phyloP scores from a whole-genome alignment of 2,329 filamentous ascomycete species.

The Parastagonospora avenae region DNA sequence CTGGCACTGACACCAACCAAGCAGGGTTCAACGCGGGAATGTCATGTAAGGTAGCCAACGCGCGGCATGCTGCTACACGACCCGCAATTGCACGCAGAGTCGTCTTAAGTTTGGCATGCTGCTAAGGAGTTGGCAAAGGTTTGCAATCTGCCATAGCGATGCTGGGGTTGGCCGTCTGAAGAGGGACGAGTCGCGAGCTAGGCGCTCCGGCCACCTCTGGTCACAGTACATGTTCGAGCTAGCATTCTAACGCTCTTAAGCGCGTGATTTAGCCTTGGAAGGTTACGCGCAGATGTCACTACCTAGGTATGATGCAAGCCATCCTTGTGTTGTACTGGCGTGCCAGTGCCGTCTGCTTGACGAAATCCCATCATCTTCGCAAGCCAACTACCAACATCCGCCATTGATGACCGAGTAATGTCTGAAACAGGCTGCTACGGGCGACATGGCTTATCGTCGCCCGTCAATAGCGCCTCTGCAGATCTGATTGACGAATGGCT shows the following conservation, averaged over 20 bases:
- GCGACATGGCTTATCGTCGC: too few relatives aligned
- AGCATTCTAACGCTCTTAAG: slow-evolving; percentile 1
- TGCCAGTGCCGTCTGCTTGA: too few relatives aligned
- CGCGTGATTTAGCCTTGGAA: too few relatives aligned
- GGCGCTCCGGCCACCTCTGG: slow-evolving; percentile 12
- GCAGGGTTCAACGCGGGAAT: slow-evolving; percentile 21
- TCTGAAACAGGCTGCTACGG: too few relatives aligned
- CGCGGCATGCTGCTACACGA: slow-evolving; percentile 25
- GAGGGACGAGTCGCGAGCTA: slow-evolving; percentile 13
- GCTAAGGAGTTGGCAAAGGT: slow-evolving; percentile 5
- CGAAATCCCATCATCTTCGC: too few relatives aligned
- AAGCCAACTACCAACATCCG: too few relatives aligned
- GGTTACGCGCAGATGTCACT: too few relatives aligned
- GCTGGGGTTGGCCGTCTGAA: slow-evolving; percentile 8
- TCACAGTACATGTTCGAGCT: slow-evolving; percentile 15
- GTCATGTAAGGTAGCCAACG: slow-evolving; percentile 18
- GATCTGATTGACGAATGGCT: too few relatives aligned
- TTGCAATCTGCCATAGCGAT: slow-evolving; percentile 8
- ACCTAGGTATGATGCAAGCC: too few relatives aligned
- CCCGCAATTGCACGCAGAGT: slow-evolving; percentile 19
- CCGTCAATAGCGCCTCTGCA: too few relatives aligned
- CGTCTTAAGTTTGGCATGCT: slow-evolving; percentile 16
- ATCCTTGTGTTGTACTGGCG: too few relatives aligned
- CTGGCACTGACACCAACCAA: slow-evolving; percentile 18
- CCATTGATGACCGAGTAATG: too few relatives aligned